Percentiles rank a stretch among this genome's conserved stretches.
These are phyloP conservation scores for Bonia amplexicaulis DNA, from an alignment of 176 grass and related monocot species.

Conservation along the genomic window DNA sequence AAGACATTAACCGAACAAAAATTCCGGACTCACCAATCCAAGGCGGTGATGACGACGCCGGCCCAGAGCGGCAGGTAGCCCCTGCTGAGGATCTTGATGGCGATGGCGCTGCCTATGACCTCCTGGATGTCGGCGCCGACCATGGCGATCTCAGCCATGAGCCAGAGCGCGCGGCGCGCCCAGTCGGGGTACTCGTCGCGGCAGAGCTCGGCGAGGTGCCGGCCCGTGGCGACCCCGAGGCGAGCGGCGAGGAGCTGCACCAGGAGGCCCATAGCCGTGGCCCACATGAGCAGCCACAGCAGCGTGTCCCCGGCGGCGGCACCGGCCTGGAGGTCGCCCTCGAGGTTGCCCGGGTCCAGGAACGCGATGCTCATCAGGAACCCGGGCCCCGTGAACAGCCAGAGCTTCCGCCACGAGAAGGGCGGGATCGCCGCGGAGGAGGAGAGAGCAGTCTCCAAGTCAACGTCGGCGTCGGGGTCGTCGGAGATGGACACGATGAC, in stretches of 20 bases:
- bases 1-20: neutral
- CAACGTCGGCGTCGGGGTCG: constrained; percentile 1
- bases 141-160: constrained; percentile 94
- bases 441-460: constrained; percentile 11
- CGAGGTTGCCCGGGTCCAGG: constrained; percentile 95
- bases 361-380: constrained; percentile 99
- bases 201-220: constrained; percentile 91
- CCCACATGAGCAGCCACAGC: constrained; percentile 89
- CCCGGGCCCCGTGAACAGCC: constrained; percentile 87
- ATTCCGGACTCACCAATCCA: constrained; percentile 60
- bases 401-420: constrained; percentile 95
- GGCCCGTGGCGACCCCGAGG: constrained; percentile 77
- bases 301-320: constrained; percentile 82
- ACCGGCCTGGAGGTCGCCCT: constrained; percentile 92
- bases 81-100: constrained; percentile 88
- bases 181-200: constrained; percentile 89
- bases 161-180: constrained; percentile 75
- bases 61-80: constrained; percentile 88
- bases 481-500: constrained; percentile 54
- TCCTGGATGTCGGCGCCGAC: constrained; percentile 94
- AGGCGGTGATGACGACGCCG: constrained; percentile 87
- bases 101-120: constrained; percentile 94
- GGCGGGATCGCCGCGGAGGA: constrained; percentile 24
- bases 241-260: constrained; percentile 87
- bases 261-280: constrained; percentile 87